Evolutionary conservation across 2,329 filamentous ascomycete species (phyloP).

Genomic region (Colletotrichum orbiculare): DNA sequence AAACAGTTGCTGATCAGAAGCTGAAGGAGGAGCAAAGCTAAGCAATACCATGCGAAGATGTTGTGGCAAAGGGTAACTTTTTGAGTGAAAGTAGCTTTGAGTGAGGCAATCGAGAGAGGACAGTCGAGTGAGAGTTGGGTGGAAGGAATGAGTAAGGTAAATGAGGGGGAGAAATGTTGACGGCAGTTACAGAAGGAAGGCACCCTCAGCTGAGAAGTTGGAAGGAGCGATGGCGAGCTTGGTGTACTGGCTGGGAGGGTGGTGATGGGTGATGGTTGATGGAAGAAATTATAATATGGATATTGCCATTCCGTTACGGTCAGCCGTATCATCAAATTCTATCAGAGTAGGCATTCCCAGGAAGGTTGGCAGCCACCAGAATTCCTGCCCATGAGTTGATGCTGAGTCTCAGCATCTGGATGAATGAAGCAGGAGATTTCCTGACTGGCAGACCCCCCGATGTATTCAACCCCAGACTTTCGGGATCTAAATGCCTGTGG

Average conservation of each 20-base stretch:
- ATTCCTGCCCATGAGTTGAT: too few species aligned
- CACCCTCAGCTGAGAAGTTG: neutral
- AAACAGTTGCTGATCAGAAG: too few species aligned
- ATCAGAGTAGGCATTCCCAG: fast-evolving
- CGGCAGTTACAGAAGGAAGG: neutral
- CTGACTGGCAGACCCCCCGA: too few species aligned
- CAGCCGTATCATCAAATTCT: too few species aligned
- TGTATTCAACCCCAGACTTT: too few species aligned
- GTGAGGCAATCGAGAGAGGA: neutral
- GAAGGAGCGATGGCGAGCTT: slow-evolving; percentile 16
- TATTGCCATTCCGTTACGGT: neutral
- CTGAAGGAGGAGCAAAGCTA: too few species aligned
- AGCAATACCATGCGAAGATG: neutral
- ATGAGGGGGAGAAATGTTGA: neutral
- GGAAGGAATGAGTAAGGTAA: neutral
- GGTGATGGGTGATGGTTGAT: slow-evolving; percentile 1
- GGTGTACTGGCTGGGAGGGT: slow-evolving; percentile 5
- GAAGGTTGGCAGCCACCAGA: too few species aligned
- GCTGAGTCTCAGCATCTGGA: too few species aligned
- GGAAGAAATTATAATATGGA: neutral
- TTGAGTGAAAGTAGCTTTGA: neutral
- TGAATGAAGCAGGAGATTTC: too few species aligned
- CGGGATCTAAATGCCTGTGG: too few species aligned
- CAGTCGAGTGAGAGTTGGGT: neutral
- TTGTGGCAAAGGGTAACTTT: neutral